Evolutionary conservation across 352 stramenopile species (phyloP), one percentile per base, ranked within the genome.

Genomic region (Elongisporangium undulatum): DNA sequence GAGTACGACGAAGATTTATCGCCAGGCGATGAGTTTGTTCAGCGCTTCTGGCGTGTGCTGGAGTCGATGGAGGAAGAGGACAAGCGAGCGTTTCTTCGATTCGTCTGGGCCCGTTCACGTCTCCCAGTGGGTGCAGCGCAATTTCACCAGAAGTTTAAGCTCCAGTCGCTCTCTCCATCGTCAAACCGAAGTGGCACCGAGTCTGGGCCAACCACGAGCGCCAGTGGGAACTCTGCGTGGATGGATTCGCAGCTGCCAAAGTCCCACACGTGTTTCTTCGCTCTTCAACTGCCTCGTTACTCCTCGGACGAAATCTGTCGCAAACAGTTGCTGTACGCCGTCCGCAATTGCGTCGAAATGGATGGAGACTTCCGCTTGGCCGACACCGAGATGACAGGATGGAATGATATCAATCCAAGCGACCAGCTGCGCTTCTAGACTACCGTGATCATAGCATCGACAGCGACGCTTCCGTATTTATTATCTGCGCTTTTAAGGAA

Each of bases 191-290:
- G 12, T 20, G 53, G 56, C 9, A 29, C n/a, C 6, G 20, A 19
- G 19, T 48, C 41, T 23, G 4, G 34, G 4, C 17, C 51, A 1
- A 41, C 49, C 6, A 29, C 59, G 8, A 54, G 39, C 7, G 63
- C 60, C 24, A 55, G 4, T 51, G 51, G 57, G 34, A 45, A 45
- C 34, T 45, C 12, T 16, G 48, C 23, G 17, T 67, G 64, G 55
- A 73, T 85, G 58, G 85, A 94, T 59, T 69, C 71, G 19, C 74
- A 90, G 50, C 72, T 95, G 13, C 86, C 86, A 9, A 93, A 89
- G 62, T 91, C 86, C n/a, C 85, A 95, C 74, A 95, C 86, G 41
- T 95, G 86, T 62, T 95, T 95, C 64, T 95, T 95, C 49, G 78
- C 82, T 8, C 68, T 95, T 5, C 79, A 93, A 48, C 64, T 95